Percentiles rank a stretch among this genome's conserved stretches.
Conservation (phyloP, 495 filamentous ascomycete genomes). For the Corynascus novoguineensis region DNA sequence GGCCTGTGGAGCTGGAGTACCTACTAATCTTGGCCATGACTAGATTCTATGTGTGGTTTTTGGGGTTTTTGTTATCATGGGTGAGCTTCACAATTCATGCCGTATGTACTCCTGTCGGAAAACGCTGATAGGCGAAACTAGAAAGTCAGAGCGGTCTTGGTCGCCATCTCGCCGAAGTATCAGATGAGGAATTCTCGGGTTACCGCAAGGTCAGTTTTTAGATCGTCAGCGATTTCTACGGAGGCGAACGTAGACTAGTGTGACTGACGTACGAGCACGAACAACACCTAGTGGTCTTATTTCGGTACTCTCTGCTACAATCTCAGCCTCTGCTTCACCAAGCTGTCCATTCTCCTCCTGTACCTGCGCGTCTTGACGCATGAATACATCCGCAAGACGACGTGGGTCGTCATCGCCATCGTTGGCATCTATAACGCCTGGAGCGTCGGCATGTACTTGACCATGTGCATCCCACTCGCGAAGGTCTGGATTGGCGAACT, state of each 20-base stretch:
- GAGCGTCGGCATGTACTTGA: slow-evolving; percentile 24
- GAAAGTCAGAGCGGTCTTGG: neutral
- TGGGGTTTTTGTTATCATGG: neutral
- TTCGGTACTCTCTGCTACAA: slow-evolving; percentile 17
- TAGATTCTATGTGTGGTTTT: neutral
- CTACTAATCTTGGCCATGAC: neutral
- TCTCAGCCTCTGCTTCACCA: slow-evolving; percentile 25
- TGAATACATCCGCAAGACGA: slow-evolving; percentile 11
- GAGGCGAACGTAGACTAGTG: neutral
- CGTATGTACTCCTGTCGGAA: neutral
- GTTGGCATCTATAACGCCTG: slow-evolving; percentile 25
- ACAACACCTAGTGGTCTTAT: neutral
- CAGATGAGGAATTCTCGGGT: neutral
- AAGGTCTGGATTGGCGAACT: slow-evolving; percentile 27
- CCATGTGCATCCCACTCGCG: slow-evolving; percentile 27
- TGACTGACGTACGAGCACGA: neutral
- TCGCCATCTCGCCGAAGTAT: neutral
- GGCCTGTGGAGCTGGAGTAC: neutral
- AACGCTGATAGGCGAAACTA: neutral
- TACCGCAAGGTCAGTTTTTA: slow-evolving; percentile 3
- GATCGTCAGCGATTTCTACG: too few species aligned
- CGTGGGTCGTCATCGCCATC: slow-evolving; percentile 18
- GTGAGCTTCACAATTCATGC: neutral
- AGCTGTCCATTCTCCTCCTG: slow-evolving; percentile 41
- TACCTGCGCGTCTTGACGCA: slow-evolving; percentile 39